Conservation (phyloP, 2,329 filamentous ascomycete genomes). For the Ascochyta koolunga region DNA sequence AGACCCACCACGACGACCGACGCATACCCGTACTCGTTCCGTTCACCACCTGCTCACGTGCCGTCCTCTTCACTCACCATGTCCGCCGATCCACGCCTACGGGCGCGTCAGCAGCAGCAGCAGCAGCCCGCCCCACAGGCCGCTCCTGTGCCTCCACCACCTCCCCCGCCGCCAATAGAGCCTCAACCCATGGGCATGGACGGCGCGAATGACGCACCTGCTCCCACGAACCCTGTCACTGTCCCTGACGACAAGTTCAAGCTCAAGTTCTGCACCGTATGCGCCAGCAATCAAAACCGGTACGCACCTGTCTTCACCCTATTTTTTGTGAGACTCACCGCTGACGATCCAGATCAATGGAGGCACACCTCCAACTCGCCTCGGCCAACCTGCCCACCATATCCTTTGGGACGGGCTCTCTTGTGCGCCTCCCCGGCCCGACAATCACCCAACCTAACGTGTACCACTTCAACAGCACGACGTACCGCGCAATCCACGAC, state of each 20-base stretch:
- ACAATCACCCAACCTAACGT: constrained; percentile 93
- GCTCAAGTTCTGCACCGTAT: constrained; percentile 97
- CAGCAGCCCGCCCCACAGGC: constrained; percentile 28
- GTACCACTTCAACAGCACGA: constrained; percentile 97
- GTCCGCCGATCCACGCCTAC: constrained; percentile 57
- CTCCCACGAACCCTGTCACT: constrained; percentile 28
- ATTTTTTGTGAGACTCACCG: too few species aligned
- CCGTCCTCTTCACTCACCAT: constrained; percentile 30
- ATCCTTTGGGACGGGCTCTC: constrained; percentile 93
- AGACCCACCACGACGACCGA: background rate
- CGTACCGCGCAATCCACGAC: constrained; percentile 92
- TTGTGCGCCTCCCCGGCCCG: constrained; percentile 90
- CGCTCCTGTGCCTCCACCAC: constrained; percentile 59
- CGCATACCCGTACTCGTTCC: background rate
- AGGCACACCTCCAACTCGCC: constrained; percentile 93
- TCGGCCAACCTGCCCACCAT: constrained; percentile 89
- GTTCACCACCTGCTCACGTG: background rate
- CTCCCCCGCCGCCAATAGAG: constrained; percentile 51
- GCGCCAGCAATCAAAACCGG: constrained; percentile 97
- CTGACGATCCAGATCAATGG: constrained; percentile 75
- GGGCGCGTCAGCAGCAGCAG: constrained; percentile 52
- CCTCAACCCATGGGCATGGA: constrained; percentile 42
- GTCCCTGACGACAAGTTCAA: constrained; percentile 69
- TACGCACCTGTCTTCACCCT: constrained; percentile 47
- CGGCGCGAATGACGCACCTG: constrained; percentile 34